Base-by-base conservation (phyloP, 2,329 filamentous ascomycete genomes). In the Fusarium domesticum region DNA sequence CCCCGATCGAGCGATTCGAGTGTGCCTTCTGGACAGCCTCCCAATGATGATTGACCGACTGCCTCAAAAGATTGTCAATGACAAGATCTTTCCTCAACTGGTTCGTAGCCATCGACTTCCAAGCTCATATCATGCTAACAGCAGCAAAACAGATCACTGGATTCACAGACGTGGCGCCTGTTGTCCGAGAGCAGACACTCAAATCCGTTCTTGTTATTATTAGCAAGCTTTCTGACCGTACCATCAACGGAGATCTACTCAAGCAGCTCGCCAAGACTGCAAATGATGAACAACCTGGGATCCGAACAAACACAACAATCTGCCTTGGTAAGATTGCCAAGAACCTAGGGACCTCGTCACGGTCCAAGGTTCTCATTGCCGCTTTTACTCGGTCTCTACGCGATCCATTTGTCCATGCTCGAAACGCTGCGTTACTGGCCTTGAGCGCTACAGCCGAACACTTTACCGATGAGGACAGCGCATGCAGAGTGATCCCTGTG, bases 241-340 rank as follows among this genome's bases (percentile, higher is more conserved):
- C 87, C 6, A 85, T 97, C 57, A 98, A 98, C 56, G 92, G 93
- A 42, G 93, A 98, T 57, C 76, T 98, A 10, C 73, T 98, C 17
- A 87, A 87, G 58, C 86, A 95, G 61, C 77, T 98, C 19, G 93
- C 93, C 34, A 96, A 95, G 66, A 96, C 92, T 2, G 90, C 93
- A 35, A 98, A 97, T 58, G 93, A 98, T 51, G 93, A 97, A 59
- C 92, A 98, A 61, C 90, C 93, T 1, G 93, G 93, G 1, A 98
- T 98, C 54, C 82, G 93, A 50, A 98, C 93, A 7, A 98, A 98
- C 64, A 98, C 93, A 0, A 98, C 93, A 2, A 98, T 98, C 43
- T 97, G 92, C 63, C 71, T 98, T 1, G 93, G 93, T 17, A 97
- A 96, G 62, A 96, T 98, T 57, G 91, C 93, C 12, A 91, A 89